Conservation (phyloP, 139 green algal genomes). For the Micromonas pusilla region DNA sequence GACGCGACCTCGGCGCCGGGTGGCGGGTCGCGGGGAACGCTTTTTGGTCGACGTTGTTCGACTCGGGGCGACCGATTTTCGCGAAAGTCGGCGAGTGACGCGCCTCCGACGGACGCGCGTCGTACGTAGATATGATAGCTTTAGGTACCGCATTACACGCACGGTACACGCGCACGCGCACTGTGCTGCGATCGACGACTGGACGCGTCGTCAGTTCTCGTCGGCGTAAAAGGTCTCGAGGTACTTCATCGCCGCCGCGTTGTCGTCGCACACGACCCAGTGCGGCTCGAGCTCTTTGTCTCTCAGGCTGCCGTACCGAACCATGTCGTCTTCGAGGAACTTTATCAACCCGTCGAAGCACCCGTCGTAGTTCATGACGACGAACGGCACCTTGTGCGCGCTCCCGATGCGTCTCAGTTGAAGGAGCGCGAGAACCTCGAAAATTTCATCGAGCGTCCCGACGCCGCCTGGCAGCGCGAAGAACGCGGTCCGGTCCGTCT, state of each 20-base stretch:
- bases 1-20: not conserved
- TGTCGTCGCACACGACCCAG: conserved; percentile 28
- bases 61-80: not conserved
- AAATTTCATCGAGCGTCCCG: conserved; percentile 38
- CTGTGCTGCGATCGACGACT: too few species aligned
- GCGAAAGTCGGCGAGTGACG: too few species aligned
- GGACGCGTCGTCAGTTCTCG: too few species aligned
- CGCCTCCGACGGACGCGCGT: too few species aligned
- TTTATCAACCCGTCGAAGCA: conserved; percentile 30
- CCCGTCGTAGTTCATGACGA: conserved; percentile 43
- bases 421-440: conserved; percentile 30
- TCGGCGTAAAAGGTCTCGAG: conserved; percentile 27
- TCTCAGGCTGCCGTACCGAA: conserved; percentile 4
- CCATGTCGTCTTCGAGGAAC: conserved; percentile 6
- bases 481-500: conserved; percentile 28
- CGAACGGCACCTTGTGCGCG: conserved; percentile 19
- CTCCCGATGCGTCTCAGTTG: conserved; percentile 28
- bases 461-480: conserved; percentile 37
- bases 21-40: not conserved
- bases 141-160: too few species aligned
- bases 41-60: not conserved
- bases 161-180: too few species aligned
- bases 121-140: too few species aligned
- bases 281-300: conserved; percentile 21
- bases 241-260: conserved; percentile 28